A percentile compares a stretch with the other conserved stretches of the same genome.
These are phyloP conservation scores for Ophiocordyceps robertsii DNA, from an alignment of 2,329 filamentous ascomycete species.

Conservation along the genomic window DNA sequence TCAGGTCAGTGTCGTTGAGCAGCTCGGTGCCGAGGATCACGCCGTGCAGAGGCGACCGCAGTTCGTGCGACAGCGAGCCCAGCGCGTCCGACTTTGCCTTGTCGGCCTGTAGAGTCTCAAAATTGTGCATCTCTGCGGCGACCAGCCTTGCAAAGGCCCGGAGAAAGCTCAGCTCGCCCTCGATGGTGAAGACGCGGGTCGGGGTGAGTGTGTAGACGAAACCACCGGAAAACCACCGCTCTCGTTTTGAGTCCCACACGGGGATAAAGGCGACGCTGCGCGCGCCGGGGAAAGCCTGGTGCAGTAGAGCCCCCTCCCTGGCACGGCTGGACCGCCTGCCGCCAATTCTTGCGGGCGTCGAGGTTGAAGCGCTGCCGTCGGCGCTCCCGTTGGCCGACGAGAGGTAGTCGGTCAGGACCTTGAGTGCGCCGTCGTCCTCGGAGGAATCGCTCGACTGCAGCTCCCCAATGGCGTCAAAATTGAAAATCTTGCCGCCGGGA, in stretches of 20 bases:
- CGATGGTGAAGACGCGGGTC: constrained; percentile 27
- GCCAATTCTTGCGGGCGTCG: background rate
- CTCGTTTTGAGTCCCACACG: constrained; percentile 29
- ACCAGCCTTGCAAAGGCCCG: constrained; percentile 38
- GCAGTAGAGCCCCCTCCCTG: constrained; percentile 13
- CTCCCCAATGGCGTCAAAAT: constrained; percentile 24
- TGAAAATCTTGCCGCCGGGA: constrained; percentile 31
- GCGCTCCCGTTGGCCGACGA: background rate
- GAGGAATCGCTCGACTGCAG: constrained; percentile 17
- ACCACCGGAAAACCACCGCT: constrained; percentile 34
- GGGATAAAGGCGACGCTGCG: constrained; percentile 33
- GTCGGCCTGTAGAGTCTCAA: constrained; percentile 23
- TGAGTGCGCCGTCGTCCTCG: constrained; percentile 7
- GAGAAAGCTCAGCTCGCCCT: constrained; percentile 37
- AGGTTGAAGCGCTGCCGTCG: background rate
- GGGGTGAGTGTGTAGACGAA: constrained; percentile 33
- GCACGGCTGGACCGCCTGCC: too few relatives aligned
- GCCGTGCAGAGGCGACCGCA: constrained; percentile 47
- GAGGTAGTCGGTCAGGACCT: background rate
- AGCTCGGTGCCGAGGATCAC: constrained; percentile 41
- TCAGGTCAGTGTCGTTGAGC: constrained; percentile 35
- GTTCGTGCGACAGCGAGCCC: constrained; percentile 46
- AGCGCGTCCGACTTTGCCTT: constrained; percentile 44
- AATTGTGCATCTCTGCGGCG: constrained; percentile 39
- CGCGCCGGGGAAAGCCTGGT: constrained; percentile 24